Base-by-base conservation (phyloP, 2,329 filamentous ascomycete genomes). In the Colletotrichum incanum region DNA sequence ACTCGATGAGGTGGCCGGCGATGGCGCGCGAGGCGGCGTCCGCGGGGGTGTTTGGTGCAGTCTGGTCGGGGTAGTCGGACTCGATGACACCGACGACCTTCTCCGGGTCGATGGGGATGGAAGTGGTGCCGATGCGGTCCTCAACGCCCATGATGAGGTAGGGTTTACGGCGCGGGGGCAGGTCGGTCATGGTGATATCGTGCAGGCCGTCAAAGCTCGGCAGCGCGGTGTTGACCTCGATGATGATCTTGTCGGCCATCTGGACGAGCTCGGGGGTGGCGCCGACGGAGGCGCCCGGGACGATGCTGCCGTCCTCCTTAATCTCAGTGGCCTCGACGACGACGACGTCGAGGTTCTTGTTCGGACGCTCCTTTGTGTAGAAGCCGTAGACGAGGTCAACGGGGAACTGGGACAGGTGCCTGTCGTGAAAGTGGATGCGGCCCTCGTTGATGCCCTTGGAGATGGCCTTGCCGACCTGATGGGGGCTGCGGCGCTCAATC, bases 391-490 rank as follows among this genome's bases (percentile, higher is more conserved):
- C 93, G 75, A 97, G 86, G 80, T 97, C 94, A 49, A 92, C 89
- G 5, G 94, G 94, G 81, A 97, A 97, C 94, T 97, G 97, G 83
- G 92, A 95, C 79, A 97, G 82, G 85, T 97, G 94, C 86, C 97
- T 97, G 82, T 97, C 94, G 80, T 97, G 97, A 84, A 97, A 97
- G 74, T 96, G 91, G 84, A 97, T 97, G 76, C 92, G 88, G 54
- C 94, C 94, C 77, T 92, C 91, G 82, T 97, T 97, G 84, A 97
- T 97, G 12, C 94, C 94, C 86, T 94, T 96, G 73, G 94, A 90
- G 75, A 97, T 97, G 71, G 93, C 89, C 86, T 97, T 97, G 79
- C 94, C 94, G 73, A 97, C 94, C 81, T 97, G 94, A 84, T 97
- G 94, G 67, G 94, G 94, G 76, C 90, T 90, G 68, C 94, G 90